Conservation (phyloP, 2,329 filamentous ascomycete genomes). For the Aspergillus eucalypticola region DNA sequence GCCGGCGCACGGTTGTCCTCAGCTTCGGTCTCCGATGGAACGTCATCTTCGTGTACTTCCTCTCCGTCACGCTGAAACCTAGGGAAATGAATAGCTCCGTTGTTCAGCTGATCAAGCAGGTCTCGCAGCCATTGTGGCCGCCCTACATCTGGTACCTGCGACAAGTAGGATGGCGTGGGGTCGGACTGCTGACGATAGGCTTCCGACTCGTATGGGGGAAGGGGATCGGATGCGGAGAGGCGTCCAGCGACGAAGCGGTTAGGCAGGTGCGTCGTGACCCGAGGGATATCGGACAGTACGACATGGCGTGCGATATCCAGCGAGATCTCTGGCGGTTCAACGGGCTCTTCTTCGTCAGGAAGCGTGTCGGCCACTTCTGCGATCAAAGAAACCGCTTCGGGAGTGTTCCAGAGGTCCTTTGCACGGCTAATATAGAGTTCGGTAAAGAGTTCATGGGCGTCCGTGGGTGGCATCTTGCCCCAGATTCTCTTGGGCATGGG, state of each 20-base stretch:
- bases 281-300: conserved; percentile 72
- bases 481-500: conserved; percentile 76
- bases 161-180: conserved; percentile 34
- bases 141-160: conserved; percentile 32
- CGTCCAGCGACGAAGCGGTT: conserved; percentile 62
- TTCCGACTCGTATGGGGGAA: conserved; percentile 65
- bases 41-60: conserved; percentile 19
- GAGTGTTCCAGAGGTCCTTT: conserved; percentile 84
- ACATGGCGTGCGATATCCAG: conserved; percentile 70
- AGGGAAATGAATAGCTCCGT: conserved; percentile 31
- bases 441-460: conserved; percentile 67
- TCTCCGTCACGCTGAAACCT: conserved; percentile 22
- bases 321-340: conserved; percentile 50
- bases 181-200: conserved; percentile 38
- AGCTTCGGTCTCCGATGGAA: conserved; percentile 10
- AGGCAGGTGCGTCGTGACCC: conserved; percentile 70
- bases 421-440: conserved; percentile 74
- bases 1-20: conserved; percentile 19
- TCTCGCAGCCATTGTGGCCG: conserved; percentile 40
- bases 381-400: conserved; percentile 68
- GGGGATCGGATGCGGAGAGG: conserved; percentile 76
- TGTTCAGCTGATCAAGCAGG: conserved; percentile 38
- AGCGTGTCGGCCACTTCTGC: conserved; percentile 66
- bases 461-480: conserved; percentile 69
- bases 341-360: conserved; percentile 42